Percentiles rank a stretch among this genome's conserved stretches.
Evolutionary conservation across 441 rosid genomes (phyloP).

Genomic region (Gossypium schwendimanii): DNA sequence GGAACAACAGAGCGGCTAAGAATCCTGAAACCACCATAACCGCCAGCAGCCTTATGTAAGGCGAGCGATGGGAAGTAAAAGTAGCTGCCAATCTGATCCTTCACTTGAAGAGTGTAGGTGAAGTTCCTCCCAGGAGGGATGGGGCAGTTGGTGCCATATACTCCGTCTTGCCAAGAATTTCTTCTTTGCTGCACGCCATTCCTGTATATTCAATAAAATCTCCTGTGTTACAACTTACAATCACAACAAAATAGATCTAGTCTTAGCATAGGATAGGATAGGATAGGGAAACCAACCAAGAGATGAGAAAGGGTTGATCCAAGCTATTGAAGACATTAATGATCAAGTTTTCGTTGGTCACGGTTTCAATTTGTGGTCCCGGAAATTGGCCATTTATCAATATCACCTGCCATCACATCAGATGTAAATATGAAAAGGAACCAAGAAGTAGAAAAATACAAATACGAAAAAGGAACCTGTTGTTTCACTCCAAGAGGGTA

Average conservation of each 20-base stretch:
- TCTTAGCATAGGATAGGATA: neutral
- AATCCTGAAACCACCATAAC: conserved; percentile 58
- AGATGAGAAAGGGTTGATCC: conserved; percentile 62
- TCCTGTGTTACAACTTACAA: neutral
- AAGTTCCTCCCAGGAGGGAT: conserved; percentile 69
- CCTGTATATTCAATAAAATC: conserved; percentile 27
- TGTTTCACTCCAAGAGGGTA: conserved; percentile 79
- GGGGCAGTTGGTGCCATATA: conserved; percentile 73
- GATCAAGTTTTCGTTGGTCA: conserved; percentile 67
- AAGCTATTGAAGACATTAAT: conserved; percentile 58
- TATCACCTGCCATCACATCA: conserved; percentile 46
- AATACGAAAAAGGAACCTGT: conserved; percentile 34
- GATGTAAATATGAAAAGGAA: neutral
- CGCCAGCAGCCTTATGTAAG: conserved; percentile 81
- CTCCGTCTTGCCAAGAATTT: conserved; percentile 81
- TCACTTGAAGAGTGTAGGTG: conserved; percentile 65
- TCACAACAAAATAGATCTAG: neutral
- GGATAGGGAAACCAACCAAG: conserved; percentile 41
- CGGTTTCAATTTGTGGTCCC: conserved; percentile 55
- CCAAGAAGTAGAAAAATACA: neutral
- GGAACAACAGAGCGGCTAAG: conserved; percentile 60
- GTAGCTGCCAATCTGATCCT: conserved; percentile 78
- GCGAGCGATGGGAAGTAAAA: conserved; percentile 72
- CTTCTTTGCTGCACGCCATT: conserved; percentile 60
- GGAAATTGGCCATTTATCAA: conserved; percentile 70